Base-by-base conservation (phyloP, 768 basidiomycete genomes). In the Trametopsis cervina region DNA sequence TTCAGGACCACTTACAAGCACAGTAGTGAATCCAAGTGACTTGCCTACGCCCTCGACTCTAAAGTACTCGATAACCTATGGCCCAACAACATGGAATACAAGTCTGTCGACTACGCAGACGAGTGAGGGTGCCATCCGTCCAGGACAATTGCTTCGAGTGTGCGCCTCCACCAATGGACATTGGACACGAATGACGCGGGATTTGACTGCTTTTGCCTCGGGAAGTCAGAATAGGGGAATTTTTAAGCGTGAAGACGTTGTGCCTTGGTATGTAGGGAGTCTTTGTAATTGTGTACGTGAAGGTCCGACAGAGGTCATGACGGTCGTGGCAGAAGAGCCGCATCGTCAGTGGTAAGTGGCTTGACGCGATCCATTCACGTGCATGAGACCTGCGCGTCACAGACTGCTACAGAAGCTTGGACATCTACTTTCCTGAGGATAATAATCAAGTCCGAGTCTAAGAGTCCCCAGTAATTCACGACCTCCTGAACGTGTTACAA, bases 211-310 rank as follows among this genome's bases (percentile, higher is more conserved):
- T 85, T 89, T 66, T 94, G 90, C 11, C 81, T 72, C 0, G 87
- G 80, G 49, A 94, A 81, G 60, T 94, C 91, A 6, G 92, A 86
- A 66, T 94, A 97, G 5, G 96, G 72, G 0, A 91, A 80, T 52
- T 86, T n/a, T 81, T 0, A 90, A 70, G 6, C 88, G 80, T 15
- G 57, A 67, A 1, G 63, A 60, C 0, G 80, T 76, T 2, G 74
- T 69, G 0, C 68, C 66, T 7, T 66, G 61, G 54, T 75, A 83
- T 21, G 80, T 71, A 4, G 71, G 64, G 11, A 77, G 66, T 5
- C 67, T 54, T 10, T 62, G 46, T 4, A 66, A 54, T 23, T 53
- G 57, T 10, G 49, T 42, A 18, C 41, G 35, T 15, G 54, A 40
- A 12, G 51, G 42, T 5, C 51, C 44, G 10, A 47, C 10, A 20